Evolutionary conservation across 345 rosid genomes (phyloP), one percentile per base, ranked within the genome.

Genomic region (Crucihimalaya himalaica): DNA sequence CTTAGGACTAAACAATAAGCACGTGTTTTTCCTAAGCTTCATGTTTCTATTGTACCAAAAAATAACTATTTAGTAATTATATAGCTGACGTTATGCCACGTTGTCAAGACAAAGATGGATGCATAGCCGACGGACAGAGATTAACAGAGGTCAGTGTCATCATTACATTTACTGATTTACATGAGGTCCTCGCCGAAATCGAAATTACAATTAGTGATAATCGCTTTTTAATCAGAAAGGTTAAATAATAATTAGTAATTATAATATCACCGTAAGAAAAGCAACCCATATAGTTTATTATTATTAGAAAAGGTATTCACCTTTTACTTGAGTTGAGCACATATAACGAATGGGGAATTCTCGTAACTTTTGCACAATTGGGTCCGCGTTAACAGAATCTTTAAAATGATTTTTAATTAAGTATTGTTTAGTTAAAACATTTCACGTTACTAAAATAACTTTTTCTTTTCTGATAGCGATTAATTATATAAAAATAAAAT

Each of bases 81-180:
- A 18, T n/a, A 42, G 63, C 28, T 67, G 48, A 42, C 28, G 52
- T 42, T 14, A 37, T 21, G 28, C 56, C 74, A 55, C 52, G 35
- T 57, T 61, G 42, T 39, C 16, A 63, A 62, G 58, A 52, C 64
- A 53, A 68, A 54, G 59, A 25, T 27, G 28, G 18, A 50, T 13
- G 35, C 20, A 12, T 34, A 20, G 66, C 59, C 71, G 71, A 76
- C 70, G 48, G 75, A 76, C 66, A 63, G 52, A 70, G 48, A 63
- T 55, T 55, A 63, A 6, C 66, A 70, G 60, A 68, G 31, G 64
- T 68, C 58, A 68, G 20, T 19, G 20, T 27, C 63, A 67, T 74
- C 66, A 67, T 59, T 75, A 14, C n/a, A 35, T 35, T 46, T 73
- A 67, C 68, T 58, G 60, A 58, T 46, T 65, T 35, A 46, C 71